A percentile compares a stretch with the other conserved stretches of the same genome.
Evolutionary conservation across 768 basidiomycete species (phyloP).

Genomic region (Tephrocybe sp.): DNA sequence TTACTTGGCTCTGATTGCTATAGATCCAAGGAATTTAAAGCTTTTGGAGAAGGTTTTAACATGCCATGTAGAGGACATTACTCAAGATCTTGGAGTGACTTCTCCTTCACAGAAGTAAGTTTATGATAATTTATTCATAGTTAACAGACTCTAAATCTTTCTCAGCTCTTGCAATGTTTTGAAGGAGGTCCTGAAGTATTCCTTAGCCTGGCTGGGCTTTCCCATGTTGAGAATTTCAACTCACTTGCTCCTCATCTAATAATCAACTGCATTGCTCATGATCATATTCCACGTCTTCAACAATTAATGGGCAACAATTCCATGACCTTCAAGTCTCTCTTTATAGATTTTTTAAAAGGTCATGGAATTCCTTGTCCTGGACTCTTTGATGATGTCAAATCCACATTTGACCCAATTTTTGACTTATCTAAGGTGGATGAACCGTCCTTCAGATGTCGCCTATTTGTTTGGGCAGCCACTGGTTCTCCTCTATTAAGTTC

Average conservation of each 20-base stretch:
- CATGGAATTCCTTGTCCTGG: not conserved
- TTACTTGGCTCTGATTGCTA: not conserved
- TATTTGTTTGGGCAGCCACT: conserved; percentile 9
- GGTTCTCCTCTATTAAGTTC: not conserved
- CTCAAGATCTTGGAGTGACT: too few relatives aligned
- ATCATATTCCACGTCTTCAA: not conserved
- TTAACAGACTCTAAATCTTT: too few relatives aligned
- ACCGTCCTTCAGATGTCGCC: not conserved
- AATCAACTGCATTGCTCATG: not conserved
- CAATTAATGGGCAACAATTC: not conserved
- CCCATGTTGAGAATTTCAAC: not conserved
- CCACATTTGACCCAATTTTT: not conserved
- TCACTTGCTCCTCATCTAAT: not conserved
- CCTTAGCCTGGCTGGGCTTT: not conserved
- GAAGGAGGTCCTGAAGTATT: not conserved
- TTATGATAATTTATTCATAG: not conserved
- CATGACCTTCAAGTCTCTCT: not conserved
- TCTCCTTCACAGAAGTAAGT: not conserved
- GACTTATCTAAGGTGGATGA: not conserved
- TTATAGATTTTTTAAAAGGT: not conserved
- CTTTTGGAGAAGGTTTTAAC: not conserved
- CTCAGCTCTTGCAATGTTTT: not conserved
- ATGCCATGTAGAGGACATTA: conserved; percentile 1
- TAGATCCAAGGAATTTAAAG: not conserved
- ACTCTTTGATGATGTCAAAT: not conserved